These are phyloP conservation scores for Fomitopsis betulina DNA, from an alignment of 1,284 basidiomycete genomes.

Conservation along the genomic window DNA sequence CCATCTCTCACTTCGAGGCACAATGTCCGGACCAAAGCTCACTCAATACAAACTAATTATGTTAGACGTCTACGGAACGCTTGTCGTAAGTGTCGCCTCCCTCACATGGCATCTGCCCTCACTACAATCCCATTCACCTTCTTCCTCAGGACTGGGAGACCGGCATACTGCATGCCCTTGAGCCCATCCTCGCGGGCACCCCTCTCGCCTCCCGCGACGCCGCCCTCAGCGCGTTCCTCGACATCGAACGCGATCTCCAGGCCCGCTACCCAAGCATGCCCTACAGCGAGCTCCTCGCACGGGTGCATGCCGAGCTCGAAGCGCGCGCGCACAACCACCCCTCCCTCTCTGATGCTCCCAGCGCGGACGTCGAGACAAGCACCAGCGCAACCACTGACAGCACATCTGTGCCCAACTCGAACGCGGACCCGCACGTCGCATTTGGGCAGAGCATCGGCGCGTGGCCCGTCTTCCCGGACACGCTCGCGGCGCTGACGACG, in stretches of 20 bases:
- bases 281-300: slow-evolving; percentile 56
- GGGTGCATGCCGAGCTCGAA: slow-evolving; percentile 40
- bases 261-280: slow-evolving; percentile 50
- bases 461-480: slow-evolving; percentile 69
- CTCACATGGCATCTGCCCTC: background rate
- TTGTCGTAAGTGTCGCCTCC: slow-evolving; percentile 35
- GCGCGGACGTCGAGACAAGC: background rate
- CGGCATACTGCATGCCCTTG: slow-evolving; percentile 50
- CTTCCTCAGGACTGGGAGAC: slow-evolving; percentile 63
- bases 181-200: slow-evolving; percentile 45
- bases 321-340: slow-evolving; percentile 22
- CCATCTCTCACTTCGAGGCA: no score
- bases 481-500: slow-evolving; percentile 48
- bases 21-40: slow-evolving; percentile 5
- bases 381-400: no score
- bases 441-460: slow-evolving; percentile 40
- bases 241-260: slow-evolving; percentile 55
- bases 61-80: slow-evolving; percentile 66
- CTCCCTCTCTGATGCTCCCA: slow-evolving; percentile 5
- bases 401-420: no score
- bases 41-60: slow-evolving; percentile 26
- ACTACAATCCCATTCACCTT: background rate
- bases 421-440: slow-evolving; percentile 7
- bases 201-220: slow-evolving; percentile 42
- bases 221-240: slow-evolving; percentile 46